Evolutionary conservation across 163 green algal species (phyloP), one percentile per base, ranked within the genome.

Genomic region (Scenedesmus sp.): DNA sequence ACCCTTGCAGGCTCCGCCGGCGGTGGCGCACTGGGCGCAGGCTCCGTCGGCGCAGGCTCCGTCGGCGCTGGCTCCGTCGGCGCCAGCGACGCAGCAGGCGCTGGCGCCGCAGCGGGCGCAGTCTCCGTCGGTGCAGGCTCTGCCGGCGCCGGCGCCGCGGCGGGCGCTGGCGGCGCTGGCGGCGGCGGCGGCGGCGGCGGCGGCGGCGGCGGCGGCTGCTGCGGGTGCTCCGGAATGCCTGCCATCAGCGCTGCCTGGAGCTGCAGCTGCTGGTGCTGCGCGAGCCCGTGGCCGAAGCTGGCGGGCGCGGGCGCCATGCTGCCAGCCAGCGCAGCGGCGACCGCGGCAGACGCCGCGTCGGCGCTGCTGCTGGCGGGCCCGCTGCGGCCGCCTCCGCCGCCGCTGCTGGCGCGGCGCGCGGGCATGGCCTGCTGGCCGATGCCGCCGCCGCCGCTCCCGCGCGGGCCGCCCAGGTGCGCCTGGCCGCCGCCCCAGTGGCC

Each of bases 201-300:
- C 15, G 28, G 44, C 44, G 53, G 31, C 20, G 50, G 65, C 45
- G 34, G 53, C 53, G 22, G 69, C 69, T 77, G 69, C 69, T 77
- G 69, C 69, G 66, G 69, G 39, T 67, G 69, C 51, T 76, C 67
- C 6, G 67, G 67, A n/a, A 76, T 76, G 11, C 48, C 67, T 15
- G 33, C 51, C 69, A 77, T 77, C 63, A 72, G 57, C 3, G 63
- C 63, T 13, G 63, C 29, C 9, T 72, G 63, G 39, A 72, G 44
- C 42, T 72, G 42, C 36, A 39, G 62, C 62, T 70, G 62, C 62
- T 70, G 62, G 34, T 77, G 69, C 47, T 74, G 65, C 29, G 31
- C 15, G 51, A 54, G 36, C 11, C 20, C n/a, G 33, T 65, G 33
- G 24, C 69, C 39, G 26, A 28, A 77, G 13, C 24, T 24, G 14